Base-by-base conservation (phyloP, 345 rosid genomes). In the Aegle marmelos region DNA sequence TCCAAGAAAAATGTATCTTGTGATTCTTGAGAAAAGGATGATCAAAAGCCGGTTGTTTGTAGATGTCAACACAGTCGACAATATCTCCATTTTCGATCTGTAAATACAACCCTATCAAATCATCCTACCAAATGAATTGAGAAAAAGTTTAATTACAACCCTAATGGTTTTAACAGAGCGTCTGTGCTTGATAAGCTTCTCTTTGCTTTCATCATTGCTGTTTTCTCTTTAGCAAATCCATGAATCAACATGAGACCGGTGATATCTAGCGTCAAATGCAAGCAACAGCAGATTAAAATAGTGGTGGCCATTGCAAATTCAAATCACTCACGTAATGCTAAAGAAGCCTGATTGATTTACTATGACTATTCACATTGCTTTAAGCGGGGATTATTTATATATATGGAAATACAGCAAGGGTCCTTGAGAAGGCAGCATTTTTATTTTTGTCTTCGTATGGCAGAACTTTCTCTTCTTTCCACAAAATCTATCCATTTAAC, bases 21-120 rank as follows among this genome's bases (percentile, higher is more conserved):
- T 82, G 79, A 56, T 77, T 79, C 36, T 33, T 76, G 2, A 82
- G 64, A 0, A 75, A 54, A 54, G 37, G 85, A 70, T 84, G 85
- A 82, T 82, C 79, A 79, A 85, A 73, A 27, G 85, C 69, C 73
- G 70, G 80, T 77, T 85, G 85, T 25, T 79, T 82, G 28, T 79
- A 59, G 27, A 77, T 85, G n/a, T 87, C 83, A 36, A 85, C 31
- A 27, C 86, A 86, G 61, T 84, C 80, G 10, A 66, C 75, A 58
- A 80, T 84, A 7, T 78, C 79, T 17, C 78, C 86, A 2, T 83
- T 16, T 24, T 79, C 70, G 17, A 75, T 81, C 82, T 81, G 64
- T 33, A 36, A 2, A 10, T 41, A 41, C 48, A 41, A 5, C 31
- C 66, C 17, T 14, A 28, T 61, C 8, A 61, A 61, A 61, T 33